Evolutionary conservation across 352 stramenopile genomes (phyloP).

Genomic region (Pythium vanterpoolii): DNA sequence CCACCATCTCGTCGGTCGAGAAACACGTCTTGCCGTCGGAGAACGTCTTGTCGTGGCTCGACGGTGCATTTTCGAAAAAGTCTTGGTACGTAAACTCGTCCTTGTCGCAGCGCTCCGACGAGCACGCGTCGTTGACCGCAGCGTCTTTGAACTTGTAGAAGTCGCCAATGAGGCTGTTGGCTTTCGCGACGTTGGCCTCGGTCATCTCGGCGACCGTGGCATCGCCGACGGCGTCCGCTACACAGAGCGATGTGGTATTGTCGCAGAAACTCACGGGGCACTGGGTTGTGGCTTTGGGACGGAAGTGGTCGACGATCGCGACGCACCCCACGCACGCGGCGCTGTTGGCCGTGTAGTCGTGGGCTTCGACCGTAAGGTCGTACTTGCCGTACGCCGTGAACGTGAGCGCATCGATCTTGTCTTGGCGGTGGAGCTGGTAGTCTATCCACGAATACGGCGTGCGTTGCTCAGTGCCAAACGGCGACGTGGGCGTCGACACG

Average conservation of each 20-base stretch:
- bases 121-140: slow-evolving; percentile 54
- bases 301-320: slow-evolving; percentile 48
- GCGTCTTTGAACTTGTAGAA: slow-evolving; percentile 42
- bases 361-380: slow-evolving; percentile 39
- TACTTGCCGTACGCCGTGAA: slow-evolving; percentile 56
- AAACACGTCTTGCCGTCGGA: slow-evolving; percentile 34
- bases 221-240: not conserved
- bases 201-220: slow-evolving; percentile 30
- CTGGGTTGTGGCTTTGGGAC: slow-evolving; percentile 30
- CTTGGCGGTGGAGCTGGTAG: slow-evolving; percentile 39
- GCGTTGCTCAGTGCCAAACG: not conserved
- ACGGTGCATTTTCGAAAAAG: slow-evolving; percentile 40
- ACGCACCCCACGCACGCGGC: slow-evolving; percentile 51
- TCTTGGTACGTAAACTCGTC: slow-evolving; percentile 32
- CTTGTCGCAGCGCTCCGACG: slow-evolving; percentile 40
- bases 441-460: slow-evolving; percentile 41
- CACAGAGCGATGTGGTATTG: slow-evolving; percentile 8
- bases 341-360: slow-evolving; percentile 38
- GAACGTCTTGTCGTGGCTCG: slow-evolving; percentile 3
- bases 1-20: slow-evolving; percentile 18
- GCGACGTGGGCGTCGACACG: not conserved
- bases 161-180: slow-evolving; percentile 19
- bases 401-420: slow-evolving; percentile 38
- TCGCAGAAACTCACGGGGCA: slow-evolving; percentile 49
- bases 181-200: slow-evolving; percentile 27